A percentile compares a stretch with the other conserved stretches of the same genome.
phyloP scores from a whole-genome alignment of 805 yeast genomes.

The Ogataea nonfermentans region DNA sequence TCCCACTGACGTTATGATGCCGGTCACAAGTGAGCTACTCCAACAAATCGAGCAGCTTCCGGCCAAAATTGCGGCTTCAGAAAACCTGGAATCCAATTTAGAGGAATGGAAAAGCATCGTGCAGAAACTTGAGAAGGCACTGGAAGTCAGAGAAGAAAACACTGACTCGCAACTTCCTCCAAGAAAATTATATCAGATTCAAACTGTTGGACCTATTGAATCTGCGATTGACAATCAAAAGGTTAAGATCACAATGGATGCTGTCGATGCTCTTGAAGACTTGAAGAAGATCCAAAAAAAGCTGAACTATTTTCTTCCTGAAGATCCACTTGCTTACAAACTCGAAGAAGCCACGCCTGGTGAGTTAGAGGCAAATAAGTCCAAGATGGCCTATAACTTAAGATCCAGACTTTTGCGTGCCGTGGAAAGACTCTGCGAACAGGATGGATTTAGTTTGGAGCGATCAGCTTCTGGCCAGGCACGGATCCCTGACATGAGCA shows the following conservation, averaged over 20 bases:
- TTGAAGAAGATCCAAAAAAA: slow-evolving; percentile 1
- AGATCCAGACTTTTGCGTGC: slow-evolving; percentile 32
- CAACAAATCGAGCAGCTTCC: not conserved
- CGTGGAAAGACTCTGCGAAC: slow-evolving; percentile 22
- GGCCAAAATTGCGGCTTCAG: not conserved
- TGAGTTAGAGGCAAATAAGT: slow-evolving; percentile 27
- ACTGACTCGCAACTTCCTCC: slow-evolving; percentile 3
- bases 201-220: slow-evolving; percentile 1
- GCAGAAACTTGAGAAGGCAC: slow-evolving; percentile 3
- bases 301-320: slow-evolving; percentile 1
- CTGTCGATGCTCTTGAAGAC: slow-evolving; percentile 4
- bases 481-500: slow-evolving; percentile 19
- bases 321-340: slow-evolving; percentile 9
- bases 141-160: slow-evolving; percentile 1
- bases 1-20: slow-evolving; percentile 1
- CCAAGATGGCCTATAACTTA: slow-evolving; percentile 27
- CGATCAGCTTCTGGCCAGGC: slow-evolving; percentile 14
- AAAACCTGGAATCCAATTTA: not conserved
- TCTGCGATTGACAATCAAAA: slow-evolving; percentile 1
- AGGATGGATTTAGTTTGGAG: slow-evolving; percentile 25
- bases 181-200: not conserved
- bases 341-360: slow-evolving; percentile 8
- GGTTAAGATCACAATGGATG: slow-evolving; percentile 4
- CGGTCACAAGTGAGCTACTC: not conserved
- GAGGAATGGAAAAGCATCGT: slow-evolving; percentile 1